phyloP scores from a whole-genome alignment of 169 alveolate species.

The Eimeria falciformis region DNA sequence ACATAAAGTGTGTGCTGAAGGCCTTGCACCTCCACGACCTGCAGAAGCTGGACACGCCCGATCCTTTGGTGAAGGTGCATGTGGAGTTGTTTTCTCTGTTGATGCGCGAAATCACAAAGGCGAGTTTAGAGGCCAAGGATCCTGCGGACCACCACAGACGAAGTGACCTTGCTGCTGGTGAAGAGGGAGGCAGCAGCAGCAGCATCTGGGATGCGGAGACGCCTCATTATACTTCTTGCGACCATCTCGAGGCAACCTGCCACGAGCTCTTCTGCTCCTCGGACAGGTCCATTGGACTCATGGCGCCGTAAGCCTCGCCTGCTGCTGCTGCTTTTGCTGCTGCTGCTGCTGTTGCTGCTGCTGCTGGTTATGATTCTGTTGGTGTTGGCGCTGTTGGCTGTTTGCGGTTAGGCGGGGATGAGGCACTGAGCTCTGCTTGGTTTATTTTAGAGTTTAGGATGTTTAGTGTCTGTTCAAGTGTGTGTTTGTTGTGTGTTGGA shows the following conservation, averaged over 20 bases:
- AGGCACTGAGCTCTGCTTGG: too few relatives aligned
- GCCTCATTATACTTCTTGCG: conserved; percentile 67
- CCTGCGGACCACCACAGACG: neutral
- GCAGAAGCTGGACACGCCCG: conserved; percentile 86
- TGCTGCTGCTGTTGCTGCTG: conserved; percentile 10
- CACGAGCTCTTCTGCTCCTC: conserved; percentile 75
- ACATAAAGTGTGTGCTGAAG: conserved; percentile 47
- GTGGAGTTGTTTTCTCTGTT: conserved; percentile 85
- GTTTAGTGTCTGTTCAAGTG: too few relatives aligned
- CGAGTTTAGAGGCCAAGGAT: conserved; percentile 49
- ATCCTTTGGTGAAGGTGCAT: conserved; percentile 86
- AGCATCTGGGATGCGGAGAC: conserved; percentile 32
- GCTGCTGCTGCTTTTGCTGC: conserved; percentile 5
- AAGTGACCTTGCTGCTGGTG: conserved; percentile 13
- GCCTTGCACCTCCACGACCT: conserved; percentile 85
- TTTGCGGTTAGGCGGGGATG: too few relatives aligned
- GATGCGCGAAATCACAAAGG: conserved; percentile 79
- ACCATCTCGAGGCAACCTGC: conserved; percentile 73
- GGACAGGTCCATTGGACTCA: conserved; percentile 66
- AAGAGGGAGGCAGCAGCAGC: conserved; percentile 24
- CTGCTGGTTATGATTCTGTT: neutral
- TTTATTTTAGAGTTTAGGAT: too few relatives aligned
- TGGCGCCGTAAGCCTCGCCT: conserved; percentile 65
- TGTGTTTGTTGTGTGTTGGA: too few relatives aligned
- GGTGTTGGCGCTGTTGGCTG: neutral